A percentile compares a stretch with the other conserved stretches of the same genome.
phyloP scores from a whole-genome alignment of 2,329 filamentous ascomycete genomes.

The Cylindrodendrum hubeiense region DNA sequence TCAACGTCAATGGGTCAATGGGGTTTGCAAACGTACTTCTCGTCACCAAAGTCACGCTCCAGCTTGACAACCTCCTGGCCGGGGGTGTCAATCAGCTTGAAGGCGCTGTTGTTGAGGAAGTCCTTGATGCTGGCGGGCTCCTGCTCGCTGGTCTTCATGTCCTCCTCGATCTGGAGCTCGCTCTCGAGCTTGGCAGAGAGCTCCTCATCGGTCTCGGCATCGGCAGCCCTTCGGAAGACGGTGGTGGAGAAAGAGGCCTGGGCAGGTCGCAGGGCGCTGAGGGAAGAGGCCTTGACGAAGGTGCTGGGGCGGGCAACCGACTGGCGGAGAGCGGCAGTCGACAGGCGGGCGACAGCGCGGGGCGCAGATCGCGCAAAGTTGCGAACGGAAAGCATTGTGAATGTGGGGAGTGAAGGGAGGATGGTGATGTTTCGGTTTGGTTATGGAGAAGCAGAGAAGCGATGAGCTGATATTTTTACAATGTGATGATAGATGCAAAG shows the following conservation, averaged over 20 bases:
- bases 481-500: constrained; percentile 16
- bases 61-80: constrained; percentile 92
- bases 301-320: constrained; percentile 62
- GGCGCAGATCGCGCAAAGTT: constrained; percentile 75
- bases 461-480: constrained; percentile 30
- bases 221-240: constrained; percentile 54
- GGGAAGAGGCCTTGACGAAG: constrained; percentile 58
- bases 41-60: constrained; percentile 84
- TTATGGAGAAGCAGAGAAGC: constrained; percentile 21
- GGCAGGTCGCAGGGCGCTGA: constrained; percentile 49
- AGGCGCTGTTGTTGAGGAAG: constrained; percentile 88
- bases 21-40: constrained; percentile 74
- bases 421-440: constrained; percentile 8
- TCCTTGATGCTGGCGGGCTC: constrained; percentile 84
- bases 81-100: constrained; percentile 83
- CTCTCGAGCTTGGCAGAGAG: constrained; percentile 87
- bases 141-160: constrained; percentile 80
- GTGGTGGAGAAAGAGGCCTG: constrained; percentile 62
- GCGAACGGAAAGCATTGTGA: constrained; percentile 78
- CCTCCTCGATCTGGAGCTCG: constrained; percentile 86
- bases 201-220: constrained; percentile 76
- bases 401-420: constrained; percentile 10
- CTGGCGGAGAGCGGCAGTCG: constrained; percentile 63
- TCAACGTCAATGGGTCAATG: constrained; percentile 5
- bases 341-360: constrained; percentile 71